These are phyloP conservation scores for Dactylonectria estremocensis DNA, from an alignment of 2,329 filamentous ascomycete species.

Conservation along the genomic window DNA sequence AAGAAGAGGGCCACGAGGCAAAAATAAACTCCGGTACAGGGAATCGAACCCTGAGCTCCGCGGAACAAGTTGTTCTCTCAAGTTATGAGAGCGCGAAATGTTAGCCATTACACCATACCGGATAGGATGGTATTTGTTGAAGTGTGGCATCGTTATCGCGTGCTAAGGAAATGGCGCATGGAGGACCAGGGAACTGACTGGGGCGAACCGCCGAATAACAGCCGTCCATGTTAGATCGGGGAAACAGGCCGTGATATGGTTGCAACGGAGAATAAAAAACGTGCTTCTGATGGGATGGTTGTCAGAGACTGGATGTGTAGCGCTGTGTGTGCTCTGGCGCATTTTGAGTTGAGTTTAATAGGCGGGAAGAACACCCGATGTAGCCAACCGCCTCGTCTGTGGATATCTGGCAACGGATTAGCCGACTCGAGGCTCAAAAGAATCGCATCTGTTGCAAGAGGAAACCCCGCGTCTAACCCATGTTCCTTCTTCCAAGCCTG, in stretches of 20 bases:
- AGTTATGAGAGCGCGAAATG: constrained; percentile 53
- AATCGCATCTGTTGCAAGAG: neutral
- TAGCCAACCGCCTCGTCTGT: too few species aligned
- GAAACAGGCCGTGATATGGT: too few species aligned
- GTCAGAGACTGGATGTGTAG: too few species aligned
- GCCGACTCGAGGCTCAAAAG: neutral
- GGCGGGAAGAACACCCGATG: too few species aligned
- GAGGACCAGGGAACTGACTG: neutral
- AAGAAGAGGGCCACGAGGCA: neutral
- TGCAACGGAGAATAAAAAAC: too few species aligned
- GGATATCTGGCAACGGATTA: too few species aligned
- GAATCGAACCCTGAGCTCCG: constrained; percentile 36
- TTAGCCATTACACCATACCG: constrained; percentile 55
- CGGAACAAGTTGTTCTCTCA: constrained; percentile 37
- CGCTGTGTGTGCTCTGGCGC: too few species aligned
- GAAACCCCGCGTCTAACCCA: neutral
- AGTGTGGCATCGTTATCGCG: neutral
- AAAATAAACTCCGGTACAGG: constrained; percentile 32
- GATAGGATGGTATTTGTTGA: constrained; percentile 40
- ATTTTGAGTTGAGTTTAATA: too few species aligned
- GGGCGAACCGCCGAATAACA: neutral
- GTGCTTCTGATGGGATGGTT: too few species aligned
- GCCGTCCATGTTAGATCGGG: too few species aligned
- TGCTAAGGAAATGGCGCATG: neutral
- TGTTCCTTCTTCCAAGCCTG: neutral